Evolutionary conservation across 2,329 filamentous ascomycete species (phyloP), one percentile per base, ranked within the genome.

Genomic region (Alternaria ethzedia): DNA sequence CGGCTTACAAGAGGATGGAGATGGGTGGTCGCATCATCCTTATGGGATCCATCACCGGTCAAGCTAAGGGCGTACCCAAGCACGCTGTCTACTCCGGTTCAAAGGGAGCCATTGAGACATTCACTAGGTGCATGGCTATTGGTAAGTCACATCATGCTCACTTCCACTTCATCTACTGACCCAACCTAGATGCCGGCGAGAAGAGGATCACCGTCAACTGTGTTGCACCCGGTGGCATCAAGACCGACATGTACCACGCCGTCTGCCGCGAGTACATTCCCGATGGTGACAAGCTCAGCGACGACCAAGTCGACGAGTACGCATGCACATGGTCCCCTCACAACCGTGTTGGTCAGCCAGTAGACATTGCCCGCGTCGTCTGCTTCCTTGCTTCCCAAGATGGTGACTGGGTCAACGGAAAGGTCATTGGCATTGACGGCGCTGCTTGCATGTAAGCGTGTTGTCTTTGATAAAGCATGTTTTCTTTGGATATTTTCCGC

Each of bases 311-410:
- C 59, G 86, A 89, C 66, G 86, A 88, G 85, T 89, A 86, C 75
- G 88, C 88, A 47, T 83, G 85, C 65, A 88, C 85, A 64, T 90
- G 88, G 87, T 89, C 87, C 17, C 88, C 89, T 41, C 83, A 89
- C 70, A 84, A 86, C 81, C 87, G 89, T 74, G 88, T 90, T 63
- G 89, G 89, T 69, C 87, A 90, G 67, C 89, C 89, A 61, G 86
- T 89, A 74, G 89, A 91, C 75, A 87, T 91, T 76, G 89, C 89
- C 66, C 86, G 88, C 65, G 87, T 89, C 17, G 88, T 89, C 60
- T 87, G 86, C 81, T 82, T 87, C 84, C 70, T 89, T 78, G 76
- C 88, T 71, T 79, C 86, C 77, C 80, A 89, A 82, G 80, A 89
- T 79, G 77, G 87, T 77, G 82, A 90, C 74, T 85, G 75, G 85